Percentiles rank a stretch among this genome's conserved stretches.
These are phyloP conservation scores for Mrakia frigida DNA, from an alignment of 768 basidiomycete genomes.

Conservation along the genomic window DNA sequence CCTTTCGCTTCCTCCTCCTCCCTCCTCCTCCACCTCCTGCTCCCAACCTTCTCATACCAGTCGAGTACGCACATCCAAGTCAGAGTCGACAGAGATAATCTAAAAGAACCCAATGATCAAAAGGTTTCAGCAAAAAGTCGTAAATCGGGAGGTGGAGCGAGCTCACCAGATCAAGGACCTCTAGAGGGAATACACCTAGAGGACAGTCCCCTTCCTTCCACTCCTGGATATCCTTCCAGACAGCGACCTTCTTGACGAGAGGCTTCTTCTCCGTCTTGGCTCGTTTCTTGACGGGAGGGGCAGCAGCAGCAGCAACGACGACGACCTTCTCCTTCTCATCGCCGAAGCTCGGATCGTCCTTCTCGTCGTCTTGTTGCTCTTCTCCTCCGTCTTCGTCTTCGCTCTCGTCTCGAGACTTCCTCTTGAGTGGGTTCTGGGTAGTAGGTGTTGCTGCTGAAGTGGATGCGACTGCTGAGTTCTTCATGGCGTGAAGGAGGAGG, in stretches of 20 bases:
- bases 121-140: too few species aligned
- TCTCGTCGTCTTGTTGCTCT: background rate
- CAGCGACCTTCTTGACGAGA: background rate
- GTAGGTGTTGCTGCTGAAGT: too few species aligned
- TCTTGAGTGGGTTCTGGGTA: background rate
- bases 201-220: conserved; percentile 2
- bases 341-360: background rate
- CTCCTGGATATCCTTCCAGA: conserved; percentile 1
- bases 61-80: background rate
- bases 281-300: background rate
- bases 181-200: too few species aligned
- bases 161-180: too few species aligned
- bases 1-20: background rate
- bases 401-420: background rate
- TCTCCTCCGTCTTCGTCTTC: too few species aligned
- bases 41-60: too few species aligned
- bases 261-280: background rate
- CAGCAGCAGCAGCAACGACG: background rate
- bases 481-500: too few species aligned
- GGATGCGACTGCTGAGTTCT: too few species aligned
- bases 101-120: too few species aligned
- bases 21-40: background rate
- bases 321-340: too few species aligned
- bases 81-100: conserved; percentile 3
- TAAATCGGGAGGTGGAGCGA: too few species aligned